Evolutionary conservation across 768 basidiomycete genomes (phyloP).

Genomic region (Suillus tomentosus): DNA sequence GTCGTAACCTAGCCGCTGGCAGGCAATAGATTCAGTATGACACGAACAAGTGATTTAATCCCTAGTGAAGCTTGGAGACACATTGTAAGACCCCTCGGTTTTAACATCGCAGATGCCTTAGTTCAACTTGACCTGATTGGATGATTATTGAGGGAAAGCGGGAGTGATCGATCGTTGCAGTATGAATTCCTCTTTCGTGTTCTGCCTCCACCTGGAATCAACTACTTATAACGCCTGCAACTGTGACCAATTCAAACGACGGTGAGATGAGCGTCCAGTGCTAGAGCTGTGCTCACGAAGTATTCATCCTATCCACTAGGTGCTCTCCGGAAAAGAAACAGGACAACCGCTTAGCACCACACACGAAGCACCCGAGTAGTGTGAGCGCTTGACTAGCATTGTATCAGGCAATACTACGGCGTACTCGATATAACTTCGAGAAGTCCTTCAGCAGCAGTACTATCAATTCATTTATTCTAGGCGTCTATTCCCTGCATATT

Average conservation of each 20-base stretch:
- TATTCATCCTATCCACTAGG: constrained; percentile 14
- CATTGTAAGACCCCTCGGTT: not conserved
- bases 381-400: not conserved
- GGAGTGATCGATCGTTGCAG: not conserved
- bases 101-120: not conserved
- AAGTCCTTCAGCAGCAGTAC: not conserved
- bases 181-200: not conserved
- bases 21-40: not conserved
- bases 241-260: not conserved
- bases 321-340: not conserved
- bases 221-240: not conserved
- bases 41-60: not conserved
- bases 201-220: not conserved
- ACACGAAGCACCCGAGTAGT: constrained; percentile 14
- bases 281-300: not conserved
- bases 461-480: not conserved
- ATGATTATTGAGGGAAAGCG: not conserved
- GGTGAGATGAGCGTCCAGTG: not conserved
- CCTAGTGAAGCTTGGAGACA: not conserved
- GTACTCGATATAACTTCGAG: not conserved
- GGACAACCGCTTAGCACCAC: constrained; percentile 24
- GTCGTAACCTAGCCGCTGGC: not conserved
- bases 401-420: not conserved
- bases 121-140: not conserved
- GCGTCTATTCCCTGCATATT: too few species aligned